Base-by-base conservation (phyloP, 208 protist genomes). In the Tetramitus jugosus region DNA sequence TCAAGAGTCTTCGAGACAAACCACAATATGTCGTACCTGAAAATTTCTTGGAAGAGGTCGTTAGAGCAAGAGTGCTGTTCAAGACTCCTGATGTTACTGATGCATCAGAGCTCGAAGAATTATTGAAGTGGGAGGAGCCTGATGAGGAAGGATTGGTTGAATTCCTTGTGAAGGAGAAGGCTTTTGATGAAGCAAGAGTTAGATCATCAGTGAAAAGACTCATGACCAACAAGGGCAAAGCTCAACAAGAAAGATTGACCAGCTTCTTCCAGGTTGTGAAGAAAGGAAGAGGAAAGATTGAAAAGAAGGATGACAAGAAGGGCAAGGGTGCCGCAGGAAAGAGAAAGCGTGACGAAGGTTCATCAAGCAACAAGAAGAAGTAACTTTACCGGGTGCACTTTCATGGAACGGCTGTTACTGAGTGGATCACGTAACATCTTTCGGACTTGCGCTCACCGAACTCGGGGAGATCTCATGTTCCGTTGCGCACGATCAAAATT, bases 121-220 rank as follows among this genome's bases (percentile, higher is more conserved):
- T n/a, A n/a, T 85, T 99, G 74, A 89, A 93, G 78, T 99, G 96
- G 90, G 87, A 74, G 31, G 91, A 95, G 67, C 96, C 95, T 7
- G 97, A 99, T 83, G 94, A 96, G 79, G 93, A 96, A 76, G 96
- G 91, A 0, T 81, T 99, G 6, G 89, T 98, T 49, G 69, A 97
- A 80, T 99, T 98, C 82, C 85, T 99, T 33, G 90, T 96, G 14
- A 78, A 91, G 33, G 96, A 99, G 80, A 99, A 99, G 83, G 81
- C 91, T 31, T 99, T 99, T 84, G 91, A 92, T 76, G 88, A 91
- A 33, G 91, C 94, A 13, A 86, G 93, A 35, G 90, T 96, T 10
- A 67, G 85, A 67, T 91, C 91, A 60, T 90, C 87, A 14, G 88
- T 94, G 62, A 81, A 88, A 26, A 90, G 91, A 43, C 84, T 96